Base-by-base conservation (phyloP, 768 basidiomycete genomes). In the Fomitopsis serialis region DNA sequence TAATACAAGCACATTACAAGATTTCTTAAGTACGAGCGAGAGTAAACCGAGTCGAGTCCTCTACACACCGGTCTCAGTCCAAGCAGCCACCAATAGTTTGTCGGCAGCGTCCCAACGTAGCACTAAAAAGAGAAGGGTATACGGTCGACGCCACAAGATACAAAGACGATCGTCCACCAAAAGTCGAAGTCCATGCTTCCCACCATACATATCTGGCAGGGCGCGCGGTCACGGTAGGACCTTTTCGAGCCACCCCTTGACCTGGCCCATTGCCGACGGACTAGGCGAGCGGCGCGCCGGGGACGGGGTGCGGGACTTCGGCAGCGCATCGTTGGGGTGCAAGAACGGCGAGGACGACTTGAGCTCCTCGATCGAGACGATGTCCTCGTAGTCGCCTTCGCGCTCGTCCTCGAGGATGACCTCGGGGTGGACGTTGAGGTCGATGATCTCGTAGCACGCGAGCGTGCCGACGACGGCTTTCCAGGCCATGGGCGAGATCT, bases 401-500 rank as follows among this genome's bases (percentile, higher is more conserved):
- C 40, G 23, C 40, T 22, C 24, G 40, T 51, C 50, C 11, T 51
- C 13, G 19, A 51, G 19, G 25, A 51, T 22, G 27, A 51, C 40
- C 27, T 42, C 40, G 19, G 50, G 50, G 5, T 25, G 34, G 55
- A 68, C 35, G 45, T 48, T 45, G 52, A 68, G 43, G 32, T 66
- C 62, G n/a, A 68, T 46, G 44, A 68, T 60, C 54, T 68, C 67
- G 57, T 61, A 66, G 3, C 49, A 56, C 2, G 60, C 54, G 24
- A 67, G 61, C 2, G 52, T 50, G 15, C 36, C 8, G 11, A 62
- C 23, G 29, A 68, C 62, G 15, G 45, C 35, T 1, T 49, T 3
- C 67, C 67, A 68, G 4, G 64, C 66, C 48, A 53, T 60, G 32
- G 63, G 54, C 4, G 58, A 51, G 19, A 68, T 66, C 32, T 56